phyloP scores from a whole-genome alignment of 2,329 filamentous ascomycete species.

The Chrysoporthe cubensis region DNA sequence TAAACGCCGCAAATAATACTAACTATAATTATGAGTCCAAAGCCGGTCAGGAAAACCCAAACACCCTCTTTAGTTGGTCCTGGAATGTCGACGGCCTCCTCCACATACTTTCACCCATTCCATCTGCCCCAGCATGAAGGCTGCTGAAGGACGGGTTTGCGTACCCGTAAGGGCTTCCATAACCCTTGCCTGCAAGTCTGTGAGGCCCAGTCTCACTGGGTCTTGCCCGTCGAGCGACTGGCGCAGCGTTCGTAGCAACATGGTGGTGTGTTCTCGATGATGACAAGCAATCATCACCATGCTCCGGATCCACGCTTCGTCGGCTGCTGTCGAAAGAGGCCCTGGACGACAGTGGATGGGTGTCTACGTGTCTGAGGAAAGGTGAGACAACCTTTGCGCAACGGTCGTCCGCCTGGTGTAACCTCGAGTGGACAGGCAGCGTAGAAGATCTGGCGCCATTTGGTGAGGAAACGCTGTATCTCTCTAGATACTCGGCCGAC shows the following conservation, averaged over 20 bases:
- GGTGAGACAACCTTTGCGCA: neutral
- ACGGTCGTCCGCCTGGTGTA: neutral
- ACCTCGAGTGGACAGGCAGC: neutral
- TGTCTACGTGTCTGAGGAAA: neutral
- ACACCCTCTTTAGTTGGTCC: constrained; percentile 25
- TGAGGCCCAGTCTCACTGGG: neutral
- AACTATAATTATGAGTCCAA: neutral
- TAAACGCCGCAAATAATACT: neutral
- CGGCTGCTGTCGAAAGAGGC: neutral
- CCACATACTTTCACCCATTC: neutral
- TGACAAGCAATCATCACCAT: neutral
- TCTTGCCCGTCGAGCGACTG: neutral
- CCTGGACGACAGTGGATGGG: neutral
- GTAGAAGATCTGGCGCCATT: neutral
- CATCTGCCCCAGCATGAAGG: constrained; percentile 2
- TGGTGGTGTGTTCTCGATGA: neutral
- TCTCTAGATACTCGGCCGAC: constrained; percentile 42
- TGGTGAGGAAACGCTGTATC: constrained; percentile 32
- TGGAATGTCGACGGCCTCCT: constrained; percentile 16
- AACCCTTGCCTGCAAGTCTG: neutral
- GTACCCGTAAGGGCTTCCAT: neutral
- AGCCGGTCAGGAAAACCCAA: constrained; percentile 19
- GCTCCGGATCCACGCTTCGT: neutral
- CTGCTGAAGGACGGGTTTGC: neutral
- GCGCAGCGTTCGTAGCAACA: neutral